Evolutionary conservation across 495 filamentous ascomycete species (phyloP).

Genomic region (Extremus antarcticus): DNA sequence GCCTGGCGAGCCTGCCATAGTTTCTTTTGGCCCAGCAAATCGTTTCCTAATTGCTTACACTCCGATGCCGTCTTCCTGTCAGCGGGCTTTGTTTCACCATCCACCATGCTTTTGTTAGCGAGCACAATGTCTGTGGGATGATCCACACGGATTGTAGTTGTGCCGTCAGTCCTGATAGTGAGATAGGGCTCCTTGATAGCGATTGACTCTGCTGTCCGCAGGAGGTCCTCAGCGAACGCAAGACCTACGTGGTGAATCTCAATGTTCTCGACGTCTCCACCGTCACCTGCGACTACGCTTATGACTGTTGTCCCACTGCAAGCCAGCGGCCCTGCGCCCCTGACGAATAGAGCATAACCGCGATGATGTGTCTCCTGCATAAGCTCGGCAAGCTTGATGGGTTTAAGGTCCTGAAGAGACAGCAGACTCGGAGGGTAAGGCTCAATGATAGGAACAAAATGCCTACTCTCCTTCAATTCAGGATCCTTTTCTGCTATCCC

Average conservation of each 20-base stretch:
- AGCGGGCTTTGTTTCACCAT: background rate
- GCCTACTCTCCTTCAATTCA: background rate
- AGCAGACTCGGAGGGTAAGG: background rate
- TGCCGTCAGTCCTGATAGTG: background rate
- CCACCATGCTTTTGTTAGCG: background rate
- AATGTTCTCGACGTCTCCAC: background rate
- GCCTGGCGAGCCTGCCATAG: background rate
- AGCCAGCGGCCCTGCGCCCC: background rate
- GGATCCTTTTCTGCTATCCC: background rate
- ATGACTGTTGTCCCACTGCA: background rate
- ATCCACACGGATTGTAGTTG: background rate
- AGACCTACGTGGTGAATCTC: background rate
- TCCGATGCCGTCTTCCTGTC: background rate
- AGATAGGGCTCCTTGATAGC: background rate
- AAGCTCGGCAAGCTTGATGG: background rate
- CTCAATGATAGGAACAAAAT: background rate
- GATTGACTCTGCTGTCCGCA: background rate
- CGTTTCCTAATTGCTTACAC: background rate
- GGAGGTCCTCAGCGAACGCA: background rate
- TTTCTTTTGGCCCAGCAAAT: background rate
- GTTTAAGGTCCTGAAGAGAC: background rate
- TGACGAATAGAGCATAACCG: background rate
- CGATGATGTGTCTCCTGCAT: background rate
- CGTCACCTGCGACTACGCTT: background rate
- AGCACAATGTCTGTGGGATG: background rate